These are phyloP conservation scores for Torrubiellomyces zombiae DNA, from an alignment of 2,329 filamentous ascomycete species.

Conservation along the genomic window DNA sequence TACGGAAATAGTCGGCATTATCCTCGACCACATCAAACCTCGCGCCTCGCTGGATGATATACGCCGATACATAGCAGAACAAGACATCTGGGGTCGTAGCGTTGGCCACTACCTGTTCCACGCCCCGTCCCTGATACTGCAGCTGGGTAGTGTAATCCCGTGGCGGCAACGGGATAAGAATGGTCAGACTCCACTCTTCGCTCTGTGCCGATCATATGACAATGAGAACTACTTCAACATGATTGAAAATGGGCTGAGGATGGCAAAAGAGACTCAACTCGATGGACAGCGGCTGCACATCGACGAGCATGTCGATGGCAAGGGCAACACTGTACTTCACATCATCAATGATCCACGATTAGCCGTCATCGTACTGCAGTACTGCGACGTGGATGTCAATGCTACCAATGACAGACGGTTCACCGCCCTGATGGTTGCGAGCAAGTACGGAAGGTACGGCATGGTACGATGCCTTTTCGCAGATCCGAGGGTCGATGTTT, in stretches of 20 bases:
- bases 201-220: slow-evolving; percentile 87
- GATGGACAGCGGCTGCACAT: slow-evolving; percentile 72
- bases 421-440: slow-evolving; percentile 92
- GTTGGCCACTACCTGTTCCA: slow-evolving; percentile 95
- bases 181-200: slow-evolving; percentile 93
- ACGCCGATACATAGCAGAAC: slow-evolving; percentile 50
- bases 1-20: slow-evolving; percentile 52
- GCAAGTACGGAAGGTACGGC: slow-evolving; percentile 91
- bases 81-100: slow-evolving; percentile 76
- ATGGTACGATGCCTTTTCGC: slow-evolving; percentile 79
- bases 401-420: slow-evolving; percentile 90
- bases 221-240: slow-evolving; percentile 74
- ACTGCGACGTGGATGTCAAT: slow-evolving; percentile 91
- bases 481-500: slow-evolving; percentile 73
- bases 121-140: slow-evolving; percentile 61
- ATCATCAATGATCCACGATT: slow-evolving; percentile 78
- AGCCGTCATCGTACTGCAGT: slow-evolving; percentile 56
- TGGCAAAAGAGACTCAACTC: slow-evolving; percentile 56
- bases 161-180: slow-evolving; percentile 92
- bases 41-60: slow-evolving; percentile 39
- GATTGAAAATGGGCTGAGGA: slow-evolving; percentile 66
- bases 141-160: slow-evolving; percentile 61
- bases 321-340: slow-evolving; percentile 90
- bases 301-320: slow-evolving; percentile 81
- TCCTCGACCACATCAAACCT: slow-evolving; percentile 55